Percentiles rank a stretch among this genome's conserved stretches.
phyloP scores from a whole-genome alignment of 1,284 basidiomycete genomes.

The Malassezia globosa region DNA sequence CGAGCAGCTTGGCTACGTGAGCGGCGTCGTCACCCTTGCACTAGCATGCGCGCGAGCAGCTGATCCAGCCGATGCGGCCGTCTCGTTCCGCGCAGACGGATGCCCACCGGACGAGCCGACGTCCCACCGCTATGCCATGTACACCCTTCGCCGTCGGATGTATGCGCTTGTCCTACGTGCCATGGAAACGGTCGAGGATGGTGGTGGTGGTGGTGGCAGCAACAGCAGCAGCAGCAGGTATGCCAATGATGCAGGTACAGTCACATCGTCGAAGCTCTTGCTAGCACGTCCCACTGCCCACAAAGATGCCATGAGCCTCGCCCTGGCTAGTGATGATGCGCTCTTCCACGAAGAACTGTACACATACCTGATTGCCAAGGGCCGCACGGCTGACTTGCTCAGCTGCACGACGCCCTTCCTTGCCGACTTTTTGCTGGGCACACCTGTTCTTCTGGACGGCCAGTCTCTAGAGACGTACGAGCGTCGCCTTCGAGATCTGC shows the following conservation, averaged over 20 bases:
- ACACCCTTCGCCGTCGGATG: slow-evolving; percentile 55
- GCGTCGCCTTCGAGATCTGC: slow-evolving; percentile 59
- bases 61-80: slow-evolving; percentile 58
- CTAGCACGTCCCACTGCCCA: slow-evolving; percentile 25
- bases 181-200: slow-evolving; percentile 61
- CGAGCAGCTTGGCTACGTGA: slow-evolving; percentile 66
- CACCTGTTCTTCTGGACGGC: slow-evolving; percentile 61
- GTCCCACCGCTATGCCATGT: slow-evolving; percentile 49
- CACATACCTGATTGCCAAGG: slow-evolving; percentile 74
- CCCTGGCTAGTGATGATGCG: slow-evolving; percentile 72
- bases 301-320: slow-evolving; percentile 42
- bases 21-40: slow-evolving; percentile 76
- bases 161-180: slow-evolving; percentile 59
- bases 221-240: no score
- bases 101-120: slow-evolving; percentile 58
- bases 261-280: no score
- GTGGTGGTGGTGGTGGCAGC: no score
- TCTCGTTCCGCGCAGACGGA: slow-evolving; percentile 52
- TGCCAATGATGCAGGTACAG: slow-evolving; percentile 26
- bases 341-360: slow-evolving; percentile 90
- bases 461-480: slow-evolving; percentile 17
- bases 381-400: slow-evolving; percentile 74
- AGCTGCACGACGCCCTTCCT: slow-evolving; percentile 59
- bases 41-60: slow-evolving; percentile 68
- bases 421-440: slow-evolving; percentile 71